Conservation (phyloP, 164 flowering plant genomes). For the Protea cynaroides region DNA sequence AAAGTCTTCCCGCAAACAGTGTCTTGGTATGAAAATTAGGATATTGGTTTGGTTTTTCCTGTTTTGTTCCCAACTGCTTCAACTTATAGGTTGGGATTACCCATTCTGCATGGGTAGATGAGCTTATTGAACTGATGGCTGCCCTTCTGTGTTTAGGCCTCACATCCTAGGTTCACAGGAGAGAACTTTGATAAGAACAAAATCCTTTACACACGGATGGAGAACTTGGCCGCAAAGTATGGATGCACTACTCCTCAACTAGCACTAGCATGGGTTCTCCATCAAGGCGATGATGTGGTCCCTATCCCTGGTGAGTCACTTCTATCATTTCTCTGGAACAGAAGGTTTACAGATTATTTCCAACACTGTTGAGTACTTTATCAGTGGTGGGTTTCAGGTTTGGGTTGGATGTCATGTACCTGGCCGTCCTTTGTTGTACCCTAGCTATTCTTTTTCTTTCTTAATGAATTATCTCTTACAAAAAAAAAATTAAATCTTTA, state of each 20-base stretch:
- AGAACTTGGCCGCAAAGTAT: conserved; percentile 25
- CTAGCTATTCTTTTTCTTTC: too few relatives aligned
- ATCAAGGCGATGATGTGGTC: conserved; percentile 31
- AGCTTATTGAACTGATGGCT: not conserved
- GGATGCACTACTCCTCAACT: conserved; percentile 30
- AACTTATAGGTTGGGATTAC: not conserved
- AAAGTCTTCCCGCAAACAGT: conserved; percentile 18
- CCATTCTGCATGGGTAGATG: not conserved
- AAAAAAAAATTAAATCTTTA: too few relatives aligned
- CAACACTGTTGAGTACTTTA: too few relatives aligned
- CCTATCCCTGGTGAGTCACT: conserved; percentile 32
- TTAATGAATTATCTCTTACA: too few relatives aligned
- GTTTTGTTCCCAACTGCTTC: too few relatives aligned
- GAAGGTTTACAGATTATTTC: too few relatives aligned
- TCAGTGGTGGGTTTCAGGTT: too few relatives aligned
- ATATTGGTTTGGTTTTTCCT: not conserved
- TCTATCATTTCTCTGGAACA: not conserved
- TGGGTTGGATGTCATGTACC: too few relatives aligned
- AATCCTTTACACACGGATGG: conserved; percentile 15
- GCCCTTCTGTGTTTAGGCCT: conserved; percentile 6
- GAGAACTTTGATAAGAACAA: conserved; percentile 30
- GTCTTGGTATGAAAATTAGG: conserved; percentile 14
- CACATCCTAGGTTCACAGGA: conserved; percentile 28
- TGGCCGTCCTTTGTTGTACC: too few relatives aligned
- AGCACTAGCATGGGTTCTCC: conserved; percentile 32